A percentile compares a stretch with the other conserved stretches of the same genome.
These are phyloP conservation scores for Hygrophoropsis aurantiaca DNA, from an alignment of 768 basidiomycete species.

Conservation along the genomic window DNA sequence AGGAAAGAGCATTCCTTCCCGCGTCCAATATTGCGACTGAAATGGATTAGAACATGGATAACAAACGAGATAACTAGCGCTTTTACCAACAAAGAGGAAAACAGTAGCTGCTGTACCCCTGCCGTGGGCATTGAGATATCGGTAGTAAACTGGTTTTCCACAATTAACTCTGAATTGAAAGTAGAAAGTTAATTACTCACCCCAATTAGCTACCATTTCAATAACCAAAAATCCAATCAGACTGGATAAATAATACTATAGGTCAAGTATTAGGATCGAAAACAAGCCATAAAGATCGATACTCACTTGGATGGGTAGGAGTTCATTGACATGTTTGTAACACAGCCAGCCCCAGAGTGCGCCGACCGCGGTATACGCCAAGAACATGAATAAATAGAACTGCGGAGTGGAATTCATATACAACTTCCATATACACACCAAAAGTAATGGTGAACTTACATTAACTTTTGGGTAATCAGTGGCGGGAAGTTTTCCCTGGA, in stretches of 20 bases:
- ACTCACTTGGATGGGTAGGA: slow-evolving; percentile 84
- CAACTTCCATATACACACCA: neutral
- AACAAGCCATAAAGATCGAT: too few relatives aligned
- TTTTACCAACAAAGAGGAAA: slow-evolving; percentile 90
- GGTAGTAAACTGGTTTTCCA: slow-evolving; percentile 71
- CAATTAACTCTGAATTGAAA: slow-evolving; percentile 6
- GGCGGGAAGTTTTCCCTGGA: slow-evolving; percentile 85
- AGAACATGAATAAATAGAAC: slow-evolving; percentile 88
- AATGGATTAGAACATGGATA: slow-evolving; percentile 3
- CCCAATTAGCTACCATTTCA: slow-evolving; percentile 94
- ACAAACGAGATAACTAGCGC: neutral
- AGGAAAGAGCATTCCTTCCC: slow-evolving; percentile 89
- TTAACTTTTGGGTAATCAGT: slow-evolving; percentile 97
- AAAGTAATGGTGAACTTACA: slow-evolving; percentile 44
- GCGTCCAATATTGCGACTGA: slow-evolving; percentile 93
- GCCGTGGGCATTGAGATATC: slow-evolving; percentile 89
- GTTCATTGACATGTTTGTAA: slow-evolving; percentile 74
- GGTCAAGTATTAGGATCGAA: neutral
- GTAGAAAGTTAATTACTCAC: slow-evolving; percentile 36
- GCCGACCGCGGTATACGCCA: slow-evolving; percentile 72
- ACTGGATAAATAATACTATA: slow-evolving; percentile 86
- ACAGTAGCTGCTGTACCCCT: slow-evolving; percentile 70
- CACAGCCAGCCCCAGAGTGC: slow-evolving; percentile 82
- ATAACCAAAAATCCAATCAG: slow-evolving; percentile 84
- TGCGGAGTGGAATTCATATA: slow-evolving; percentile 25